These are phyloP conservation scores for Trifolium dubium DNA, from an alignment of 306 rosid genomes.

Conservation along the genomic window DNA sequence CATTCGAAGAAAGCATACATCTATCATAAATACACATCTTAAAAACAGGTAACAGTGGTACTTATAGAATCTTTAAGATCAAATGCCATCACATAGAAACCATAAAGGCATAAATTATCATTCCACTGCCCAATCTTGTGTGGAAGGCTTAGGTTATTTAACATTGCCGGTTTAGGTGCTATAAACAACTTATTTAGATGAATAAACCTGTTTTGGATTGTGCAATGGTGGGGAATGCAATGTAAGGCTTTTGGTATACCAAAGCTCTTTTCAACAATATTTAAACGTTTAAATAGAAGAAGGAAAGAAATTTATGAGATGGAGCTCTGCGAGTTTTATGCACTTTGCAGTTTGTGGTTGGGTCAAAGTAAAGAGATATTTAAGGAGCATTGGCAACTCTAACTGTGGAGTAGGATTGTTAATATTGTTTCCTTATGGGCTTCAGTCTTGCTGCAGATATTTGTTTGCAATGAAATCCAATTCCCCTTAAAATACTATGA, in stretches of 20 bases:
- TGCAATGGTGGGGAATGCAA: conserved; percentile 3
- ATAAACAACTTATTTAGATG: conserved; percentile 24
- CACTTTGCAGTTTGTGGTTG: conserved; percentile 9
- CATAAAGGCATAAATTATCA: conserved; percentile 2
- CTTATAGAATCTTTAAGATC: conserved; percentile 23
- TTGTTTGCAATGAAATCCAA: conserved; percentile 20
- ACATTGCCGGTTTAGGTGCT: conserved; percentile 2
- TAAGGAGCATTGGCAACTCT: conserved; percentile 15
- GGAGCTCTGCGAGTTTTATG: conserved; percentile 12
- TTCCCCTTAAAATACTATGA: conserved; percentile 26
- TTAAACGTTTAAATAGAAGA: conserved; percentile 13
- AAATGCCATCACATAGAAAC: conserved; percentile 19
- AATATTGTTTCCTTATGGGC: conserved; percentile 1
- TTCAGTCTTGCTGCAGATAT: conserved; percentile 28
- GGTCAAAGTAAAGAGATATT: conserved; percentile 13
- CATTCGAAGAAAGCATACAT: conserved; percentile 28
- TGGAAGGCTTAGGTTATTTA: conserved; percentile 22
- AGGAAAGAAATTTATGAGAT: background rate
- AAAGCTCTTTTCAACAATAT: conserved; percentile 12
- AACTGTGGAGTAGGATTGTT: conserved; percentile 18
- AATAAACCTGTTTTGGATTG: background rate
- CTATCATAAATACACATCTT: conserved; percentile 16
- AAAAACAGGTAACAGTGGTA: conserved; percentile 14
- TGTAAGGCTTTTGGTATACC: conserved; percentile 18
- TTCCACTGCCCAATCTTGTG: background rate